Percentiles rank a stretch among this genome's conserved stretches.
These are phyloP conservation scores for Avena sativa DNA, from an alignment of 176 grass and related monocot genomes.

Conservation along the genomic window DNA sequence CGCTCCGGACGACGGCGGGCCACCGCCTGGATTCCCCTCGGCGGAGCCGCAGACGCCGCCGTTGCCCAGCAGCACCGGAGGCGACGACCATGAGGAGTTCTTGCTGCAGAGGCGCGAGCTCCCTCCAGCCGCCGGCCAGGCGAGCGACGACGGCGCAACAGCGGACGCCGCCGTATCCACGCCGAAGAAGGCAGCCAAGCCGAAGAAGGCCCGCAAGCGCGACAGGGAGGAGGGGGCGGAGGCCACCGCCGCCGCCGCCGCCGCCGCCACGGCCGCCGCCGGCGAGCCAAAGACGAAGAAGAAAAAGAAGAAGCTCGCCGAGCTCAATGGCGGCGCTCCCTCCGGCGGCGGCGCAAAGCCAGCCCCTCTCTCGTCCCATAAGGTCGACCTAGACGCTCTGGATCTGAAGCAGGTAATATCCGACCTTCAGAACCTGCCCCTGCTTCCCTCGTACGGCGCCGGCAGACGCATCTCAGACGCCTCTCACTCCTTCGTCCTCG, in stretches of 20 bases:
- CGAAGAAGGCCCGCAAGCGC: constrained; percentile 68
- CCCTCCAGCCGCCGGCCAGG: background rate
- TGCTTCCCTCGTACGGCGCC: constrained; percentile 59
- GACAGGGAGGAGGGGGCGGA: constrained; percentile 44
- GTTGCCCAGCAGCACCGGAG: constrained; percentile 12
- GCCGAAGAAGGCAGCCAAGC: constrained; percentile 38
- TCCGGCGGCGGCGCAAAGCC: background rate
- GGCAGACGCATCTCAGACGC: constrained; percentile 51
- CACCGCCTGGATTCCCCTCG: constrained; percentile 50
- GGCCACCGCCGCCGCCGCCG: background rate
- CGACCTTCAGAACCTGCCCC: constrained; percentile 79
- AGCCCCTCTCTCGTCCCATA: background rate
- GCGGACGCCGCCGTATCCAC: background rate
- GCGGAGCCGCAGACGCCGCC: constrained; percentile 42
- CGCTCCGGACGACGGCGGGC: constrained; percentile 25
- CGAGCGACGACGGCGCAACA: background rate
- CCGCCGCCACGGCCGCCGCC: background rate
- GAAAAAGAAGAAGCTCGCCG: constrained; percentile 58
- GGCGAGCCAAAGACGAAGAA: constrained; percentile 66
- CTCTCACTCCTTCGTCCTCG: constrained; percentile 62
- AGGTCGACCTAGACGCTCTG: constrained; percentile 42
- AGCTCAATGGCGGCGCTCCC: constrained; percentile 3
- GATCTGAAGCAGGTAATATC: constrained; percentile 61
- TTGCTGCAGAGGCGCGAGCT: constrained; percentile 53
- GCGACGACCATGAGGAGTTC: constrained; percentile 51